Conservation (phyloP, 768 basidiomycete species). For the Lactifluus hygrophoroides region DNA sequence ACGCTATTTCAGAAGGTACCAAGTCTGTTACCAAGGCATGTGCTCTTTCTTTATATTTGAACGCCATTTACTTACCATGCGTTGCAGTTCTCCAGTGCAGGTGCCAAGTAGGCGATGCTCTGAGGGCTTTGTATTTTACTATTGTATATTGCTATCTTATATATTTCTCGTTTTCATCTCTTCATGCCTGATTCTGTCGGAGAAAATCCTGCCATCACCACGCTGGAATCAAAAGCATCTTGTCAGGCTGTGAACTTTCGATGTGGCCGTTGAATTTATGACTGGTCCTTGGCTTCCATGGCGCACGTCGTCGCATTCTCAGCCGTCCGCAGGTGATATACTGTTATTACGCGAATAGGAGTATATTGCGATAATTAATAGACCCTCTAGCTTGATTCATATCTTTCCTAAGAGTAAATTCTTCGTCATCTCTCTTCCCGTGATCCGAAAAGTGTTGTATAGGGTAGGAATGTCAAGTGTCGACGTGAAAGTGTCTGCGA, state of each 20-base stretch:
- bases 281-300: neutral
- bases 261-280: neutral
- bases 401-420: conserved; percentile 88
- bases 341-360: neutral
- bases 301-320: no score
- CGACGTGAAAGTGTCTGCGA: conserved; percentile 77
- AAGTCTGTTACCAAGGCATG: conserved; percentile 82
- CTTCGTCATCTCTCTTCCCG: conserved; percentile 71
- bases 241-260: no score
- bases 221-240: no score
- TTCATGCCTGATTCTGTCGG: no score
- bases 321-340: no score
- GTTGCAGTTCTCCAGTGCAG: conserved; percentile 60
- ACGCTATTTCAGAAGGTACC: conserved; percentile 90
- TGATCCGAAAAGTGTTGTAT: conserved; percentile 67
- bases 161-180: conserved; percentile 2
- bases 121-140: conserved; percentile 20
- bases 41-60: neutral
- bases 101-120: conserved; percentile 44
- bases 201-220: no score
- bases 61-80: conserved; percentile 2
- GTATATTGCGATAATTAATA: neutral
- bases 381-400: conserved; percentile 28
- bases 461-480: conserved; percentile 83
- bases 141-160: conserved; percentile 25